Evolutionary conservation across 2,329 filamentous ascomycete species (phyloP).

Genomic region (Mycosphaerella sp.): DNA sequence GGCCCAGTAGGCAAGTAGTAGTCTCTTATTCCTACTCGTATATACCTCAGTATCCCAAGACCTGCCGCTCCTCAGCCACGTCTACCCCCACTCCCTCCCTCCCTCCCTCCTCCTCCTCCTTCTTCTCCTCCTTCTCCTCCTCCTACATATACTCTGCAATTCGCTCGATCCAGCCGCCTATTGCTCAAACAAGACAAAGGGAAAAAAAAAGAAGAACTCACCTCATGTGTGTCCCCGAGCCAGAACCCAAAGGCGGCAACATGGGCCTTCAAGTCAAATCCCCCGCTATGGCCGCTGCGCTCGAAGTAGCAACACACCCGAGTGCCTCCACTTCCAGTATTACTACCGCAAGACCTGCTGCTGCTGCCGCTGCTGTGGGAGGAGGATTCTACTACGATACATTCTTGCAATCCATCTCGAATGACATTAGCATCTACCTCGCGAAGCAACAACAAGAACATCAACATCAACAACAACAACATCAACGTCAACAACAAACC

Average conservation of each 20-base stretch:
- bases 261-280: not conserved
- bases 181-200: not conserved
- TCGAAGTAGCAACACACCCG: not conserved
- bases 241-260: not conserved
- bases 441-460: conserved; percentile 3
- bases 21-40: no score
- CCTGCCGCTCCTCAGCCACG: not conserved
- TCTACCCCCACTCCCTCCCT: not conserved
- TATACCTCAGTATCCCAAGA: not conserved
- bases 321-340: not conserved
- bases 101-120: no score
- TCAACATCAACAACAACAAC: not conserved
- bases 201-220: not conserved
- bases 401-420: conserved; percentile 27
- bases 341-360: not conserved
- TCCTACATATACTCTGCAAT: not conserved
- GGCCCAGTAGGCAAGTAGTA: conserved; percentile 3
- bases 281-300: not conserved
- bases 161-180: not conserved
- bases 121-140: no score
- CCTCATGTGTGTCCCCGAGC: not conserved
- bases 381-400: conserved; percentile 19
- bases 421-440: conserved; percentile 24
- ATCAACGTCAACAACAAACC: conserved; percentile 1
- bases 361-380: not conserved